phyloP scores from a whole-genome alignment of 352 stramenopile genomes.

The Phytophthora cajani region DNA sequence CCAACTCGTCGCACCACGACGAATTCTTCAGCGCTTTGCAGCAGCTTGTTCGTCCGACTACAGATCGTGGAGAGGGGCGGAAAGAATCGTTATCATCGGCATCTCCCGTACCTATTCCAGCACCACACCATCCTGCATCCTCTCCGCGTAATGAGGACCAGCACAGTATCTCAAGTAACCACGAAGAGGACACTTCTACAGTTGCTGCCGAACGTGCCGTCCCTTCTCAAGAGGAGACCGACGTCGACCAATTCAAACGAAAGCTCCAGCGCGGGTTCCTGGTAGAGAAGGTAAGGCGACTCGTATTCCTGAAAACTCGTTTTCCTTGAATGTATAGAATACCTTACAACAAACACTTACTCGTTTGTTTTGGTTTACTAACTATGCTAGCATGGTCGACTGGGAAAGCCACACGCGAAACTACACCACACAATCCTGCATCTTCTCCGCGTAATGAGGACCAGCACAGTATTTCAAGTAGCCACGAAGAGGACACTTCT shows the following conservation, averaged over 20 bases:
- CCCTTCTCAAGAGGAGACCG: slow-evolving; percentile 10
- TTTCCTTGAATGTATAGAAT: neutral
- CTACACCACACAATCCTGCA: slow-evolving; percentile 1
- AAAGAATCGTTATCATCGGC: slow-evolving; percentile 10
- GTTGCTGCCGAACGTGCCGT: neutral
- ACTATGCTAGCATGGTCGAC: slow-evolving; percentile 39
- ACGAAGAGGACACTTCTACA: neutral
- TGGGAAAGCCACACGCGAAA: slow-evolving; percentile 46
- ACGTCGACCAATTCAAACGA: slow-evolving; percentile 46
- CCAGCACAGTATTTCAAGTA: neutral
- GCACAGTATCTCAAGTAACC: neutral
- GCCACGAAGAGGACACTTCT: neutral
- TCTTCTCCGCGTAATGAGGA: neutral
- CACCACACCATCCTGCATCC: neutral
- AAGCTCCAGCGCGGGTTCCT: slow-evolving; percentile 47
- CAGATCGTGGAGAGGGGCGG: neutral
- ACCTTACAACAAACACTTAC: neutral
- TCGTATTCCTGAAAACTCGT: neutral
- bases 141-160: neutral
- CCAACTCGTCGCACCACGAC: slow-evolving; percentile 14
- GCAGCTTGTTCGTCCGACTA: slow-evolving; percentile 13
- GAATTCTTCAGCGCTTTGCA: slow-evolving; percentile 27
- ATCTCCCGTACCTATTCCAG: neutral
- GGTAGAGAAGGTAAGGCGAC: slow-evolving; percentile 49
- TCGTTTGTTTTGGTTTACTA: neutral